Evolutionary conservation across 116 monocot species (phyloP), one percentile per base, ranked within the genome.

Genomic region (Phalaenopsis hybrid): DNA sequence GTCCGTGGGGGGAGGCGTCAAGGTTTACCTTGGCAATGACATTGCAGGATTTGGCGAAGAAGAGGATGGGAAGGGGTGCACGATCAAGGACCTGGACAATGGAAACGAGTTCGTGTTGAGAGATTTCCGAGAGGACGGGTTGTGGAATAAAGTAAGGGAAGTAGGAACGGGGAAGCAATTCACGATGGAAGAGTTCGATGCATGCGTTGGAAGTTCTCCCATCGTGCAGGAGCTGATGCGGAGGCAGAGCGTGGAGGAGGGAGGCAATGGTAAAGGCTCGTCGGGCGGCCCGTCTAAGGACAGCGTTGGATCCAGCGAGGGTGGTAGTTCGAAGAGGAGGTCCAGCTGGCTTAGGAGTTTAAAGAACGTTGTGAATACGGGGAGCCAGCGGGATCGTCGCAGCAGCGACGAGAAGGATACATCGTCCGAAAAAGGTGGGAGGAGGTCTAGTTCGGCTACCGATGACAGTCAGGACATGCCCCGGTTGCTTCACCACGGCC

Each of bases 171-270:
- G 95, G 13, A 82, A 93, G 65, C 95, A 93, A 81, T 87, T 99
- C 44, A 99, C 93, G 28, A 88, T 95, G 92, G 99, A 99, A 91
- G 95, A 95, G 84, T 93, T 98, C 83, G 89, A 92, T 86, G 79
- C 82, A 63, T 93, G 91, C 74, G 89, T 92, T 21, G 99, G 95
- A 6, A 80, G 86, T 25, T 99, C 99, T 8, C 95, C 99, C 10
- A 95, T 99, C 49, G 99, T 95, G 1, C 93, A 93, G 80, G 99
- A 95, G 79, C 89, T 98, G 21, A 95, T 98, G 98, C 85, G 98
- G 41, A 85, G 95, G 68, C 96, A 94, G 86, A 88, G 70, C 41
- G 83, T 88, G 18, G 88, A 82, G 21, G 88, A 82, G 63, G 79
- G 80, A 43, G 61, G 85, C 37, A 75, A 20, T 50, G 43, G 70